These are phyloP conservation scores for Leavenworthia alabamica DNA, from an alignment of 345 rosid species.

Conservation along the genomic window DNA sequence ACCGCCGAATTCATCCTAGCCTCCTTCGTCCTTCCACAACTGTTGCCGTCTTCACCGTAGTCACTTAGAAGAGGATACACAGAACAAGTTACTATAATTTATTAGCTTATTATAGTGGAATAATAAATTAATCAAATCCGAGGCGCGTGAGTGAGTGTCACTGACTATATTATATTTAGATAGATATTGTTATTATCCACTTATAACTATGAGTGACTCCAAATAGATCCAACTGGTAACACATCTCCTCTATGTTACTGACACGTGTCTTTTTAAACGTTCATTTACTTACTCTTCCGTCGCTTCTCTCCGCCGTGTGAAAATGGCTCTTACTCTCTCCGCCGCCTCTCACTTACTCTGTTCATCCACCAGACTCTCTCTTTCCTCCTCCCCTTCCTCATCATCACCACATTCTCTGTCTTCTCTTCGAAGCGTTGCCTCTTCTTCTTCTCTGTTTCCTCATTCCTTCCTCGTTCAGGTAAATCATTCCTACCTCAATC, in stretches of 20 bases:
- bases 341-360: slow-evolving; percentile 51
- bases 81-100: no score
- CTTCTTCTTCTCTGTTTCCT: slow-evolving; percentile 43
- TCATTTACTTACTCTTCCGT: neutral
- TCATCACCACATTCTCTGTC: slow-evolving; percentile 25
- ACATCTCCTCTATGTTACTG: neutral
- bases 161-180: no score
- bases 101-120: no score
- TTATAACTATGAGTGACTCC: slow-evolving; percentile 8
- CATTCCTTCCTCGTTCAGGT: slow-evolving; percentile 47
- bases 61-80: no score
- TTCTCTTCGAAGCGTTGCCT: slow-evolving; percentile 47
- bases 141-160: no score
- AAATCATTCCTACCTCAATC: neutral
- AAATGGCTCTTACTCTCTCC: slow-evolving; percentile 55
- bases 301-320: slow-evolving; percentile 5
- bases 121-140: no score
- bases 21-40: no score
- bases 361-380: slow-evolving; percentile 39
- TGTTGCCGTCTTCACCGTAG: no score
- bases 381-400: slow-evolving; percentile 23
- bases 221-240: slow-evolving; percentile 15
- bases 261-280: neutral
- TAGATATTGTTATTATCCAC: slow-evolving; percentile 5
- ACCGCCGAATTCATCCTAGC: no score